Evolutionary conservation across 257 asterid genomes (phyloP).

Genomic region (Nyctanthes arbortristis): DNA sequence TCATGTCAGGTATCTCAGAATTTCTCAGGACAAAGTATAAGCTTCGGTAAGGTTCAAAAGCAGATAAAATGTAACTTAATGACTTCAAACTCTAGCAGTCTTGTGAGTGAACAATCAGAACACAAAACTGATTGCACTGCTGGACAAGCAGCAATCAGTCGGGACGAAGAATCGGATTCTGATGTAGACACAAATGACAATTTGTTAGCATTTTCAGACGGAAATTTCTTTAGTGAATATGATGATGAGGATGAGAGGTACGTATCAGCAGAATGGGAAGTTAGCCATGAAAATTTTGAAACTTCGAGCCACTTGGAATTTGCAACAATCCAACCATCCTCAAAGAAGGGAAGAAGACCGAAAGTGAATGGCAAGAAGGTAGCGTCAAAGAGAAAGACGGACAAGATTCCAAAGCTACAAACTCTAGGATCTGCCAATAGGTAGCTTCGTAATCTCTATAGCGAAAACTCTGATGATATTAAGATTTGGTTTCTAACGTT

Average conservation of each 20-base stretch:
- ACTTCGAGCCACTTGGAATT: conserved; percentile 21
- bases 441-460: conserved; percentile 29
- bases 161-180: conserved; percentile 21
- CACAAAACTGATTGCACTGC: conserved; percentile 16
- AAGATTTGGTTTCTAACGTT: not conserved
- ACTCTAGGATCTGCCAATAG: conserved; percentile 84
- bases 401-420: conserved; percentile 38
- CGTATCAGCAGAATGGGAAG: conserved; percentile 25
- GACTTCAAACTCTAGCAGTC: conserved; percentile 29
- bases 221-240: conserved; percentile 17
- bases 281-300: conserved; percentile 27
- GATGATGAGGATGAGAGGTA: conserved; percentile 33
- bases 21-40: conserved; percentile 57
- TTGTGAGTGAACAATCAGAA: conserved; percentile 27
- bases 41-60: conserved; percentile 76
- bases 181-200: conserved; percentile 21
- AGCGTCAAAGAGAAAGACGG: conserved; percentile 46
- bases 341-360: conserved; percentile 30
- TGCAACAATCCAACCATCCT: conserved; percentile 20
- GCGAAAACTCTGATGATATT: not conserved
- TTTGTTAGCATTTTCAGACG: conserved; percentile 25
- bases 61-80: conserved; percentile 66
- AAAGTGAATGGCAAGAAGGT: conserved; percentile 40
- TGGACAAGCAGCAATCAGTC: conserved; percentile 7
- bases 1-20: conserved; percentile 66